phyloP scores from a whole-genome alignment of 208 protist species.

The Acanthamoeba triangularis region DNA sequence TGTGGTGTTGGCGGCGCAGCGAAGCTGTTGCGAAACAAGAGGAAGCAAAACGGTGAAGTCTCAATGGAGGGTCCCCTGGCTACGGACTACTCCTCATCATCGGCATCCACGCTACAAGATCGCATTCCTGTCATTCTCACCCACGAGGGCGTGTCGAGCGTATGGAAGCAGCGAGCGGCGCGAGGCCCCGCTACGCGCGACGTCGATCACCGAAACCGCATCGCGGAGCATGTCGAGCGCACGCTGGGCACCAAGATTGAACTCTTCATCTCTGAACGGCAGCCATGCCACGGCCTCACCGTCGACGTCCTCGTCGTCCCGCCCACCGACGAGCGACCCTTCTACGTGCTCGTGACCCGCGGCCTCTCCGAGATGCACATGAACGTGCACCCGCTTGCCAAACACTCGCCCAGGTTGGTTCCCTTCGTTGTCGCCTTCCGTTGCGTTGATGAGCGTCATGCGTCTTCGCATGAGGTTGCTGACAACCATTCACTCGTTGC shows the following conservation, averaged over 20 bases:
- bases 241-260: slow-evolving; percentile 70
- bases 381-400: slow-evolving; percentile 57
- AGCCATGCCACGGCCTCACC: slow-evolving; percentile 64
- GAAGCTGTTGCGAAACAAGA: slow-evolving; percentile 20
- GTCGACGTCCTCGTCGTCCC: slow-evolving; percentile 57
- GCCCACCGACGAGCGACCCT: slow-evolving; percentile 52
- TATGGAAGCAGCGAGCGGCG: slow-evolving; percentile 49
- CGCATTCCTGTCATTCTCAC: slow-evolving; percentile 62
- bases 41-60: slow-evolving; percentile 32
- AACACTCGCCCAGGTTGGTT: slow-evolving; percentile 39
- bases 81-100: neutral
- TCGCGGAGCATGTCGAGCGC: slow-evolving; percentile 55
- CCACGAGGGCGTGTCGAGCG: slow-evolving; percentile 43
- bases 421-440: neutral
- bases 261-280: slow-evolving; percentile 60
- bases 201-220: slow-evolving; percentile 48
- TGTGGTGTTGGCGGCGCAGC: neutral
- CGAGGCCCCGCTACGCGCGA: slow-evolving; percentile 34
- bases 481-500: neutral
- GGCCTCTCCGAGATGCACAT: slow-evolving; percentile 64
- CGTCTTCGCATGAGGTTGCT: neutral
- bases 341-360: slow-evolving; percentile 62
- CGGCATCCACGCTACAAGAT: neutral
- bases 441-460: neutral
- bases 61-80: neutral